Evolutionary conservation across 176 grass and related monocot genomes (phyloP).

Genomic region (Calamus simplicifolius): DNA sequence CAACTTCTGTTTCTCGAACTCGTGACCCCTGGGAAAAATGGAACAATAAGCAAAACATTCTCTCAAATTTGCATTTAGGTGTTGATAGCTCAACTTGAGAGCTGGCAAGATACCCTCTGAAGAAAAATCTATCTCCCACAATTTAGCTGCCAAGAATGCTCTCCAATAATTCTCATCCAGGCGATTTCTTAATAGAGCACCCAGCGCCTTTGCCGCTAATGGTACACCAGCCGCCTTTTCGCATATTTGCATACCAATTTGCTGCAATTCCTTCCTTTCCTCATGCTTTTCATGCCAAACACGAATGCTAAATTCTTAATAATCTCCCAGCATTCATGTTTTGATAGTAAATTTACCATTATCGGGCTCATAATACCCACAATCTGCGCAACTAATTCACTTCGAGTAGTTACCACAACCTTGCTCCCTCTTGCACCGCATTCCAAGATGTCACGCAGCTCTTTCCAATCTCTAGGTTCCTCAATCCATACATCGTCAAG

Average conservation of each 20-base stretch:
- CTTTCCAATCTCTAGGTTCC: conserved; percentile 14
- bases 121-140: conserved; percentile 23
- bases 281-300: too few relatives aligned
- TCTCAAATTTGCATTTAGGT: conserved; percentile 28
- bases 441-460: neutral
- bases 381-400: conserved; percentile 11
- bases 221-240: too few relatives aligned
- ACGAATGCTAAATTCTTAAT: neutral
- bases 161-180: conserved; percentile 16
- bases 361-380: conserved; percentile 20
- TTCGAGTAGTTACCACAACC: conserved; percentile 29
- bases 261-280: too few relatives aligned
- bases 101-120: conserved; percentile 10
- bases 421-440: neutral
- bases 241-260: too few relatives aligned
- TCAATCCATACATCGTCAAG: conserved; percentile 33
- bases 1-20: conserved; percentile 33
- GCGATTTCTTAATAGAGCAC: conserved; percentile 9
- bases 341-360: conserved; percentile 11
- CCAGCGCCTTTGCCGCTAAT: conserved; percentile 22
- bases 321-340: conserved; percentile 15
- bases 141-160: conserved; percentile 23
- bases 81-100: conserved; percentile 16
- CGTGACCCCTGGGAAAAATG: conserved; percentile 29
- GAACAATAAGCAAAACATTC: conserved; percentile 34